phyloP scores from a whole-genome alignment of 306 rosid genomes.

The Cucurbita moschata region DNA sequence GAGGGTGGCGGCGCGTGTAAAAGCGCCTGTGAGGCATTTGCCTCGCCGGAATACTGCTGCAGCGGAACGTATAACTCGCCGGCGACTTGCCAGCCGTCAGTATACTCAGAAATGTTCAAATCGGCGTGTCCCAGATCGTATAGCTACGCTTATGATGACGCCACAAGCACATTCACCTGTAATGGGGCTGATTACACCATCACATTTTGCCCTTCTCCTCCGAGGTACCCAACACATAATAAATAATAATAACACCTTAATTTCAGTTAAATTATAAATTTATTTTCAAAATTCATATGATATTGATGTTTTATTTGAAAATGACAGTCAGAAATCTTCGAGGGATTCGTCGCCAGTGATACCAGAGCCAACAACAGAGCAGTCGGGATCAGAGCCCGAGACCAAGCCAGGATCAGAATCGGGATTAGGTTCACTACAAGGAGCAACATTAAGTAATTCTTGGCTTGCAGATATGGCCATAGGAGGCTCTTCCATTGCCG shows the following conservation, averaged over 20 bases:
- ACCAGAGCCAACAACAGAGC: background rate
- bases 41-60: slow-evolving; percentile 68
- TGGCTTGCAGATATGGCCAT: slow-evolving; percentile 4
- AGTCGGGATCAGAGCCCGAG: background rate
- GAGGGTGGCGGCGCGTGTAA: slow-evolving; percentile 59
- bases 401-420: background rate
- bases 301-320: background rate
- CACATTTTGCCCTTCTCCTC: slow-evolving; percentile 59
- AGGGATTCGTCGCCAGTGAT: background rate
- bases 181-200: slow-evolving; percentile 53
- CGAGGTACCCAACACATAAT: slow-evolving; percentile 17
- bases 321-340: background rate
- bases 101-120: slow-evolving; percentile 67
- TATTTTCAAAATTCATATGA: too few relatives aligned
- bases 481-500: background rate
- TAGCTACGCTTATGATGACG: slow-evolving; percentile 64
- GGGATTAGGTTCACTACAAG: background rate
- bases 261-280: too few relatives aligned
- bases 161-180: slow-evolving; percentile 37
- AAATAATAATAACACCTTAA: too few relatives aligned
- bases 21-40: slow-evolving; percentile 83
- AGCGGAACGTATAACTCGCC: slow-evolving; percentile 51
- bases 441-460: background rate
- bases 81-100: slow-evolving; percentile 52
- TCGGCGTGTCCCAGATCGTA: slow-evolving; percentile 73